A percentile compares a stretch with the other conserved stretches of the same genome.
These are phyloP conservation scores for Prunus mongolica DNA, from an alignment of 306 rosid genomes.

Conservation along the genomic window DNA sequence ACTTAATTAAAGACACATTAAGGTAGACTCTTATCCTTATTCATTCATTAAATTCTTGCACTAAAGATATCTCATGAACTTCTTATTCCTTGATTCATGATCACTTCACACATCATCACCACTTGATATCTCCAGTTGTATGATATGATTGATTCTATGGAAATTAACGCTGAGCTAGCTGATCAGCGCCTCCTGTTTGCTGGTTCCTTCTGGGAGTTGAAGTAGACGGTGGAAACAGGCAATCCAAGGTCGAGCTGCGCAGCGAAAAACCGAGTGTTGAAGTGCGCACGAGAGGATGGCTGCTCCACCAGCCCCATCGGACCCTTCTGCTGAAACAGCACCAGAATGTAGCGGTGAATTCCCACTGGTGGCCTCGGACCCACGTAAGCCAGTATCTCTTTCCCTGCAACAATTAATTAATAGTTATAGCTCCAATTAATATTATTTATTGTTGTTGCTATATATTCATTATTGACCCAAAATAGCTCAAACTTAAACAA, in stretches of 20 bases:
- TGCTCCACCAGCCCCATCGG: constrained; percentile 56
- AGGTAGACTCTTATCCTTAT: neutral
- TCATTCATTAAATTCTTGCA: neutral
- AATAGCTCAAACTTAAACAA: neutral
- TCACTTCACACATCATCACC: neutral
- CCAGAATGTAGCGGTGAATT: constrained; percentile 71
- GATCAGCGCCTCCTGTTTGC: constrained; percentile 48
- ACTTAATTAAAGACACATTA: neutral
- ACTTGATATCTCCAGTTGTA: no score
- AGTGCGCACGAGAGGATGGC: constrained; percentile 50
- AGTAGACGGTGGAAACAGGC: constrained; percentile 77
- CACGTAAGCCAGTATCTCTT: constrained; percentile 59
- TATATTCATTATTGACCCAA: neutral
- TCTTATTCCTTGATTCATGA: neutral
- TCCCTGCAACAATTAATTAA: constrained; percentile 37
- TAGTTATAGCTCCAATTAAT: neutral
- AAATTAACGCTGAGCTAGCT: no score
- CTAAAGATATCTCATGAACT: neutral
- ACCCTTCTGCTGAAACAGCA: constrained; percentile 60
- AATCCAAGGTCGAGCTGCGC: constrained; percentile 58
- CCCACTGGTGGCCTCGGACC: constrained; percentile 84
- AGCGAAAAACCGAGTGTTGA: constrained; percentile 74
- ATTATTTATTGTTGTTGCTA: neutral
- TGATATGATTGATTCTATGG: no score
- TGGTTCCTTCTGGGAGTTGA: constrained; percentile 86